phyloP scores from a whole-genome alignment of 2,329 filamentous ascomycete genomes.

The Cercospora citrullina region DNA sequence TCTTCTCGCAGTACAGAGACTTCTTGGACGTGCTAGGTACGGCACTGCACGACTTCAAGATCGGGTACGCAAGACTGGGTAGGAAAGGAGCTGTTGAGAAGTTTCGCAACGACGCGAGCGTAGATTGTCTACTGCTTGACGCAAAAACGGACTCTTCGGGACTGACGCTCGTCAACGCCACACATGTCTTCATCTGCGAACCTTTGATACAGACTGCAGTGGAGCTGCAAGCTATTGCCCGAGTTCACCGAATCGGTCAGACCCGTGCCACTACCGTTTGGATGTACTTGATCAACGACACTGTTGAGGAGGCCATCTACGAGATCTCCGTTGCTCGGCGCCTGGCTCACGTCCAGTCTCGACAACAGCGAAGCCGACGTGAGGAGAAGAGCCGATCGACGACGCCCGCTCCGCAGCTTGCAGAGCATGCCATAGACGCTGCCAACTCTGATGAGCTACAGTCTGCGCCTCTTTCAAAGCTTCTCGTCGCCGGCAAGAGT shows the following conservation, averaged over 20 bases:
- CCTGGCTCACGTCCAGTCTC: conserved; percentile 67
- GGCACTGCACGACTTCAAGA: conserved; percentile 70
- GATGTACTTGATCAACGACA: conserved; percentile 89
- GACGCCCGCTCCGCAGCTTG: conserved; percentile 36
- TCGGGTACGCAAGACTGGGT: conserved; percentile 72
- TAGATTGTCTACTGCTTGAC: conserved; percentile 86
- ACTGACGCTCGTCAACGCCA: conserved; percentile 88
- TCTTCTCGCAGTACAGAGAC: conserved; percentile 89
- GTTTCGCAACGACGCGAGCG: conserved; percentile 72
- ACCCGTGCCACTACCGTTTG: conserved; percentile 85
- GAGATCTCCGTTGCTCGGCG: conserved; percentile 78
- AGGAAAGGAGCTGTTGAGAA: conserved; percentile 66
- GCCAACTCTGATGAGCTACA: conserved; percentile 85
- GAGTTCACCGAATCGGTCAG: conserved; percentile 93
- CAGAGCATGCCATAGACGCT: conserved; percentile 67
- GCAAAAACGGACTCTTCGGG: conserved; percentile 86
- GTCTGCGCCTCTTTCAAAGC: conserved; percentile 65
- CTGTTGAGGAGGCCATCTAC: conserved; percentile 90
- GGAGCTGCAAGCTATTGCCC: conserved; percentile 90
- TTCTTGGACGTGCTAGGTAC: conserved; percentile 73
- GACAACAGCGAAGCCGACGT: conserved; percentile 25
- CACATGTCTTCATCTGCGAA: conserved; percentile 91
- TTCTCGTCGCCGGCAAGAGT: conserved; percentile 69
- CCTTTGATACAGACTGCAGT: conserved; percentile 90
- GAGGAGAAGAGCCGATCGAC: conserved; percentile 34